These are phyloP conservation scores for Tinospora cordifolia DNA, from an alignment of 164 flowering plant species.

Conservation along the genomic window DNA sequence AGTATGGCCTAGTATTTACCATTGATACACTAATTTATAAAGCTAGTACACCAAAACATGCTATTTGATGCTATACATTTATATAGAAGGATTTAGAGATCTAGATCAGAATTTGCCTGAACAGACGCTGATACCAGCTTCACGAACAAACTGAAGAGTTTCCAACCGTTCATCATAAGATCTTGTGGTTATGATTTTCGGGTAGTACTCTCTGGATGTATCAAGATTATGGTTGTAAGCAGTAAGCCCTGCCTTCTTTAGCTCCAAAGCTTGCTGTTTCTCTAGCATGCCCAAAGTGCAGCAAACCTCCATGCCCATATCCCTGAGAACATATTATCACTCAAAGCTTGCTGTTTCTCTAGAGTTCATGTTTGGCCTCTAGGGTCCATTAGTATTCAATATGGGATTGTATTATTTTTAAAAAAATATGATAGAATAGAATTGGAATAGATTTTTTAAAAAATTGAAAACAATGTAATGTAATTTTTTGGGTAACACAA, in stretches of 20 bases:
- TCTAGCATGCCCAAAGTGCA: constrained; percentile 98
- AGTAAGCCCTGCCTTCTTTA: constrained; percentile 93
- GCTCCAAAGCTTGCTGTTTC: constrained; percentile 88
- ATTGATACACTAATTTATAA: no score
- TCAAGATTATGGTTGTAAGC: constrained; percentile 99
- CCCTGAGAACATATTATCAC: constrained; percentile 33
- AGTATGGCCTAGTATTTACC: no score
- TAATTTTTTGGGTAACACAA: no score
- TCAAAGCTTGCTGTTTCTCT: no score
- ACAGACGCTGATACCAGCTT: constrained; percentile 95
- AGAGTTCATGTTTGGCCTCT: no score
- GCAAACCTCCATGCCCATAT: constrained; percentile 98
- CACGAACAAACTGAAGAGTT: constrained; percentile 80
- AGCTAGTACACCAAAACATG: no score
- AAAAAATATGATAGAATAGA: no score
- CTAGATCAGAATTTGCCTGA: constrained; percentile 48
- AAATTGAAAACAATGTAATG: no score
- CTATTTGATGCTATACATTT: no score
- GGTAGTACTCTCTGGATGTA: constrained; percentile 92
- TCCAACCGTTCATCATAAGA: constrained; percentile 84
- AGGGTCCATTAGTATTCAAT: no score
- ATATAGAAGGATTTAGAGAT: neutral
- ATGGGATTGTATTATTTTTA: no score
- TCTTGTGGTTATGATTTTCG: constrained; percentile 89
- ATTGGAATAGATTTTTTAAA: no score